Evolutionary conservation across 495 filamentous ascomycete species (phyloP).

Genomic region (Tuber calosporum): DNA sequence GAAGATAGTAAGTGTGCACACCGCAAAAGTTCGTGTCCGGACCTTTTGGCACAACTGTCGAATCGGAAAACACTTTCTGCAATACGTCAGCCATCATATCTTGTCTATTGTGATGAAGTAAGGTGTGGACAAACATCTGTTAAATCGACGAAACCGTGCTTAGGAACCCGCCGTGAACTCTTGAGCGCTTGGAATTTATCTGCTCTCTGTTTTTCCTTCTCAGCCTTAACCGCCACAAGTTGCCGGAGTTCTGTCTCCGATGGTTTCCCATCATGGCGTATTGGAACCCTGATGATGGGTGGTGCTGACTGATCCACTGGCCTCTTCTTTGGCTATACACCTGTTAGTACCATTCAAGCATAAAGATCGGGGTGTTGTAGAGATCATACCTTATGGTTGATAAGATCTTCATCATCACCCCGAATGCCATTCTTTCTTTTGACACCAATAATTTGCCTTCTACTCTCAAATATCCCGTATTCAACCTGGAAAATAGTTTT

Average conservation of each 20-base stretch:
- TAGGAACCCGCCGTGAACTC: slow-evolving; percentile 31
- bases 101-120: slow-evolving; percentile 47
- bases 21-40: slow-evolving; percentile 63
- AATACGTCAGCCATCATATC: slow-evolving; percentile 10
- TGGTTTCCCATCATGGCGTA: slow-evolving; percentile 62
- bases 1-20: slow-evolving; percentile 73
- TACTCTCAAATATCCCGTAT: slow-evolving; percentile 68
- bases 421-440: slow-evolving; percentile 86
- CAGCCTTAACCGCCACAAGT: slow-evolving; percentile 65
- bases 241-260: slow-evolving; percentile 68
- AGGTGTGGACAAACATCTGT: slow-evolving; percentile 76
- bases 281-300: slow-evolving; percentile 54
- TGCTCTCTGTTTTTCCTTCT: slow-evolving; percentile 76
- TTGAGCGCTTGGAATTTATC: slow-evolving; percentile 40
- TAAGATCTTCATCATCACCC: slow-evolving; percentile 86
- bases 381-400: slow-evolving; percentile 75
- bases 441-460: slow-evolving; percentile 69
- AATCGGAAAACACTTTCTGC: slow-evolving; percentile 27
- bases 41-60: slow-evolving; percentile 32
- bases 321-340: slow-evolving; percentile 48
- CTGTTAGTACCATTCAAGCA: slow-evolving; percentile 57
- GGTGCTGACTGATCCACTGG: slow-evolving; percentile 51
- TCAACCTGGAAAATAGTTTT: slow-evolving; percentile 68
- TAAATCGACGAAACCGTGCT: slow-evolving; percentile 55
- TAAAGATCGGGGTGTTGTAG: slow-evolving; percentile 32